Percentiles rank a stretch among this genome's conserved stretches.
Evolutionary conservation across 2,329 filamentous ascomycete genomes (phyloP).

Genomic region (Aureobasidium zeae): DNA sequence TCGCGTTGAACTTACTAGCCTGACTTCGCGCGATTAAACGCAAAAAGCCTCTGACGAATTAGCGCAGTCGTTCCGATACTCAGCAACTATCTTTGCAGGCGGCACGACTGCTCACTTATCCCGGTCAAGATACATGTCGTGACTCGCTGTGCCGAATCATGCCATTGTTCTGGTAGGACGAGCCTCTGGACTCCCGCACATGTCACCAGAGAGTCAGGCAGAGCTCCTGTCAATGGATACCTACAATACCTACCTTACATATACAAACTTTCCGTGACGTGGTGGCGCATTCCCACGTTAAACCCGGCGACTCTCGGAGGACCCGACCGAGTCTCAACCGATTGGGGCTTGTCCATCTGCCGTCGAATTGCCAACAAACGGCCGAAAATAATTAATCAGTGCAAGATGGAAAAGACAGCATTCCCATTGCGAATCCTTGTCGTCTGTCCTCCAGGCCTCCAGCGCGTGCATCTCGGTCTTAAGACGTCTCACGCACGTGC

Average conservation of each 20-base stretch:
- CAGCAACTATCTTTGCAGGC: no score
- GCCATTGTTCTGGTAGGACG: not conserved
- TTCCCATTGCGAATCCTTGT: not conserved
- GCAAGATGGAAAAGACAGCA: not conserved
- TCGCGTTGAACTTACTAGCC: slow-evolving; percentile 10
- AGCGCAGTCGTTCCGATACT: no score
- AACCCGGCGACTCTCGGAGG: not conserved
- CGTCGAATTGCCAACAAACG: slow-evolving; percentile 4
- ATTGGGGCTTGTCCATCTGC: not conserved
- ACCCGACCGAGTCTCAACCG: slow-evolving; percentile 11
- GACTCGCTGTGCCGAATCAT: not conserved
- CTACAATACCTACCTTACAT: no score
- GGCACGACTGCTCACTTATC: no score
- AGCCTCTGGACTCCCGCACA: no score
- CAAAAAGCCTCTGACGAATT: slow-evolving; percentile 15
- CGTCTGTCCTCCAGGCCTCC: no score
- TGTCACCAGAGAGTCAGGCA: no score
- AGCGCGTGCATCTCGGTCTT: no score
- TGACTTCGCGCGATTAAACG: slow-evolving; percentile 12
- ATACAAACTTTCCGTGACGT: slow-evolving; percentile 6
- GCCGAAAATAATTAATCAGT: not conserved
- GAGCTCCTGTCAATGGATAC: not conserved
- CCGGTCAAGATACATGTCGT: no score
- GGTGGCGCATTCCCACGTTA: slow-evolving; percentile 8
- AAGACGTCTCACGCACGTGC: not conserved